phyloP scores from a whole-genome alignment of 2,329 filamentous ascomycete genomes.

The Ophiosphaerella herpotricha region DNA sequence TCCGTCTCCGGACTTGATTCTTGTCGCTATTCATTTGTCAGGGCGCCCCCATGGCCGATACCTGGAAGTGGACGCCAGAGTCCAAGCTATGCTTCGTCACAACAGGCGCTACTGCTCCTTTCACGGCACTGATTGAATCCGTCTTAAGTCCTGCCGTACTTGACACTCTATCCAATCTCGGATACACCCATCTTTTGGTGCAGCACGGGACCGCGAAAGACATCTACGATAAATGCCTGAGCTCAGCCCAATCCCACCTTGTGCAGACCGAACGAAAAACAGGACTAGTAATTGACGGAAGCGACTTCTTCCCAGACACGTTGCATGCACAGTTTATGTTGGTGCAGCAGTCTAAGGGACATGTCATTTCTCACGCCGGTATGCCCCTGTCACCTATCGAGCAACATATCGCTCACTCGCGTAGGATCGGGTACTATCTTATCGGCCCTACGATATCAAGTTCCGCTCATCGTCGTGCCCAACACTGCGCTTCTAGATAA shows the following conservation, averaged over 20 bases:
- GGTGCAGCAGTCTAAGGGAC: conserved; percentile 63
- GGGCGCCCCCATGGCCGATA: conserved; percentile 15
- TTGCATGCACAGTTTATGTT: conserved; percentile 64
- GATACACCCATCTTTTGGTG: conserved; percentile 73
- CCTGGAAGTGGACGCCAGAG: conserved; percentile 24
- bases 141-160: conserved; percentile 69
- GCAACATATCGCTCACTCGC: conserved; percentile 1
- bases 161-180: conserved; percentile 58
- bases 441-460: conserved; percentile 73
- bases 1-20: no score
- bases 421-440: conserved; percentile 88
- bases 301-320: conserved; percentile 67
- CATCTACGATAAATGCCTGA: conserved; percentile 53
- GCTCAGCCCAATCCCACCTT: conserved; percentile 18
- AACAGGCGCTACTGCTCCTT: conserved; percentile 88
- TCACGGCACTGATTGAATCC: conserved; percentile 70
- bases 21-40: background rate
- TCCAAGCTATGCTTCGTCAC: conserved; percentile 76
- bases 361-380: conserved; percentile 92
- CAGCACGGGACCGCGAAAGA: conserved; percentile 75
- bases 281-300: conserved; percentile 58
- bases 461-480: conserved; percentile 86
- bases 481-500: conserved; percentile 84
- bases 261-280: conserved; percentile 3
- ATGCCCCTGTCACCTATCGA: conserved; percentile 17